Evolutionary conservation across 2,329 filamentous ascomycete species (phyloP), one percentile per base, ranked within the genome.

Genomic region (Fusarium solani-melongenae): DNA sequence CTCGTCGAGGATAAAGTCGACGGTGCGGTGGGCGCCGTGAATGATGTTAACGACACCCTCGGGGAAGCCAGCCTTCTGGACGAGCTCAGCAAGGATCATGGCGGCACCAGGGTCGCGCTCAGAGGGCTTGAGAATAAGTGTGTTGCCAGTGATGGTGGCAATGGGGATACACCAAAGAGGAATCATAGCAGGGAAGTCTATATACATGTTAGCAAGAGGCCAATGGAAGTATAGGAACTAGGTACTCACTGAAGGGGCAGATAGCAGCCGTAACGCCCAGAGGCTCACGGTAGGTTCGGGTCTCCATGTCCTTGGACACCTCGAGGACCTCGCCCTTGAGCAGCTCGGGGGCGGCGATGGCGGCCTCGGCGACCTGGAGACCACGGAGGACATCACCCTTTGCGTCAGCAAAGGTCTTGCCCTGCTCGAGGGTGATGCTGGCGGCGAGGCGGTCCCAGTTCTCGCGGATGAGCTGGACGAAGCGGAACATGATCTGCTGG

Each of bases 121-220:
- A 1, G 94, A 96, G 11, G 94, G 94, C 88, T 97, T 97, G 77
- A 97, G 87, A 76, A 97, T 90, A 67, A 95, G 86, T 15, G 93
- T 95, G 86, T 97, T 97, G 61, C 94, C 94, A 20, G 93, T 94
- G 31, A 95, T 90, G 49, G 93, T 94, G 55, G 94, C 94, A 77
- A 96, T 93, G 41, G 94, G 94, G 71, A 97, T 95, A 70, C 90
- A 94, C 94, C 94, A 97, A n/a, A 97, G 88, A 5, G 94, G 94
- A 82, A 97, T 96, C 94, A 97, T 97, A 77, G 94, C 94, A 49
- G 94, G 94, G 85, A 96, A 96, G 87, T 96, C 92, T 94, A 69
- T 3, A 20, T n/a, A 31, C 4, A 7, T n/a, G 55, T 77, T 65
- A 77, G 70, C 57, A 12, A 38, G 12, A 24, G 22, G 2, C 20